These are phyloP conservation scores for Prosopis cineraria DNA, from an alignment of 306 rosid genomes.

Conservation along the genomic window DNA sequence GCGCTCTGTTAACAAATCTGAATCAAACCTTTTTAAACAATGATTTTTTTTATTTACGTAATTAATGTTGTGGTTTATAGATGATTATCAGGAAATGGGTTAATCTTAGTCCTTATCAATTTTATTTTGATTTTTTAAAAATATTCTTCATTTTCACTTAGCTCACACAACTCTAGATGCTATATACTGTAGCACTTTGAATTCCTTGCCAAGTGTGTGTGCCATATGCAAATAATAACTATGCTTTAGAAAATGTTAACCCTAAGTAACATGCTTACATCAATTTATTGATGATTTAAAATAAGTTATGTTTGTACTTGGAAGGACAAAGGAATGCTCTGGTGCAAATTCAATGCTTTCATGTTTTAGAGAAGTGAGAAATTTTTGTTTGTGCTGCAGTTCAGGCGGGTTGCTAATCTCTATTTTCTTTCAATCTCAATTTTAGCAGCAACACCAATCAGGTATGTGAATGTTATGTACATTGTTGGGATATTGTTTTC, in stretches of 20 bases:
- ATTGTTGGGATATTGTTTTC: constrained; percentile 25
- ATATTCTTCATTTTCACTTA: no score
- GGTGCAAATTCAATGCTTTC: constrained; percentile 5
- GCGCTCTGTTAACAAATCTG: not conserved
- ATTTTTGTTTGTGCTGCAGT: constrained; percentile 58
- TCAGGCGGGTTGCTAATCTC: constrained; percentile 91
- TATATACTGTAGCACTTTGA: not conserved
- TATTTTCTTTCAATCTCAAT: constrained; percentile 83
- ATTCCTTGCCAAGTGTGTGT: not conserved
- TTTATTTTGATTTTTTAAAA: not conserved
- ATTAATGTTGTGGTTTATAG: not conserved
- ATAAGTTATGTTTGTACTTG: not conserved
- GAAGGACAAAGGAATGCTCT: constrained; percentile 16
- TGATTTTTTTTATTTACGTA: not conserved
- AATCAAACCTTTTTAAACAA: not conserved
- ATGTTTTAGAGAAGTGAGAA: constrained; percentile 29
- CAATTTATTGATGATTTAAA: constrained; percentile 3
- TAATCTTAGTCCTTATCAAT: not conserved
- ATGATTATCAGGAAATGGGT: not conserved
- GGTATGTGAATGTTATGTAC: constrained; percentile 41
- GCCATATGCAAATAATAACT: not conserved
- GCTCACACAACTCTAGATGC: not conserved
- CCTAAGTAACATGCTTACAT: not conserved
- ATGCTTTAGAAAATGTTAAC: not conserved
- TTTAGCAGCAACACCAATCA: constrained; percentile 85